Conservation (phyloP, 805 yeast genomes). For the Wickerhamomyces queroliae region DNA sequence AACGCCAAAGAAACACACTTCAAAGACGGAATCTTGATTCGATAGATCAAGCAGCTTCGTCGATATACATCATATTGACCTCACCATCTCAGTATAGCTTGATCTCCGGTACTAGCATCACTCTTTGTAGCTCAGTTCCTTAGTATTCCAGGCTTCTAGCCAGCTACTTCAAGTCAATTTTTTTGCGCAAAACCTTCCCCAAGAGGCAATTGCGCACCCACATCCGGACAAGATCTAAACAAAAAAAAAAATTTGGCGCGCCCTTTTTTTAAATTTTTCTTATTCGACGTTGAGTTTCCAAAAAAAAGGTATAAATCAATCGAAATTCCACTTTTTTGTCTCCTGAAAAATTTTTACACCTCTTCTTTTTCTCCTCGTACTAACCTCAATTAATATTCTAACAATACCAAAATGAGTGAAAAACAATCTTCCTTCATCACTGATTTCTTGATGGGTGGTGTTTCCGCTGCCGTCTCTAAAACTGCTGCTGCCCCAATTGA, state of each 20-base stretch:
- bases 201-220: too few species aligned
- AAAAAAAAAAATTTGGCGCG: background rate
- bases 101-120: too few species aligned
- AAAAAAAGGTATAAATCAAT: conserved; percentile 1
- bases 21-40: too few species aligned
- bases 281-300: background rate
- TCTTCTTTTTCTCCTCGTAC: background rate
- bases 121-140: too few species aligned
- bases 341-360: conserved; percentile 4
- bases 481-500: conserved; percentile 98
- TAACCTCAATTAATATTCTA: conserved; percentile 2
- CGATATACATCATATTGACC: too few species aligned
- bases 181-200: too few species aligned
- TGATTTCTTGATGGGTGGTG: conserved; percentile 96
- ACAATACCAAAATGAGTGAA: conserved; percentile 20
- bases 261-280: background rate
- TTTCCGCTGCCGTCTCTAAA: conserved; percentile 97
- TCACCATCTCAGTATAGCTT: too few species aligned
- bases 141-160: too few species aligned
- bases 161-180: too few species aligned
- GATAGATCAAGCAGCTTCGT: too few species aligned
- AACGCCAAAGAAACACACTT: too few species aligned
- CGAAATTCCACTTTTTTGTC: conserved; percentile 2
- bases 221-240: too few species aligned
- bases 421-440: conserved; percentile 43